These are phyloP conservation scores for Handroanthus guayacan DNA, from an alignment of 257 asterid species.

Conservation along the genomic window DNA sequence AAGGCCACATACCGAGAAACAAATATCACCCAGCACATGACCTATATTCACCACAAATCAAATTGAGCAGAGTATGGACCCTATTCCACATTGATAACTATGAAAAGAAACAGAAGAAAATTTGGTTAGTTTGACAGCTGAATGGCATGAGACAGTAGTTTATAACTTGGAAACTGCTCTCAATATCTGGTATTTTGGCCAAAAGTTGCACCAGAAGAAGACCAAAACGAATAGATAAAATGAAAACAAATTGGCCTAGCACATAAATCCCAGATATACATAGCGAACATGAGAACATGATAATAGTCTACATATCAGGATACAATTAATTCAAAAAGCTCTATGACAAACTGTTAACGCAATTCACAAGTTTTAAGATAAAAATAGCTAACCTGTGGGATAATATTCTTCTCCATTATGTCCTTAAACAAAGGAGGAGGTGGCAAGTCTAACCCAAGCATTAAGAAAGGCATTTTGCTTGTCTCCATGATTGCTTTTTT, in stretches of 20 bases:
- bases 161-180: conserved; percentile 11
- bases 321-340: background rate
- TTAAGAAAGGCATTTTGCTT: conserved; percentile 84
- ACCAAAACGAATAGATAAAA: background rate
- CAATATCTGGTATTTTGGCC: conserved; percentile 8
- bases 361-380: conserved; percentile 12
- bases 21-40: background rate
- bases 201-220: conserved; percentile 3
- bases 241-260: background rate
- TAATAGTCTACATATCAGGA: conserved; percentile 11
- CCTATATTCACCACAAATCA: conserved; percentile 6
- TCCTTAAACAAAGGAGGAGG: conserved; percentile 97
- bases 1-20: background rate
- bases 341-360: conserved; percentile 11
- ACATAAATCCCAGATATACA: conserved; percentile 18
- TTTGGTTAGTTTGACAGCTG: background rate
- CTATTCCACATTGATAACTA: background rate
- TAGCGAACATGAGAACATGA: conserved; percentile 13
- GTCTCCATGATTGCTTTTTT: conserved; percentile 52
- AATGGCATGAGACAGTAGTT: conserved; percentile 1
- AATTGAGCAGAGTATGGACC: background rate
- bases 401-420: conserved; percentile 94
- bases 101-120: background rate
- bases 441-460: conserved; percentile 98
- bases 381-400: conserved; percentile 77